Base-by-base conservation (phyloP, 1,284 basidiomycete species). In the Phylloboletellus chloephorus region DNA sequence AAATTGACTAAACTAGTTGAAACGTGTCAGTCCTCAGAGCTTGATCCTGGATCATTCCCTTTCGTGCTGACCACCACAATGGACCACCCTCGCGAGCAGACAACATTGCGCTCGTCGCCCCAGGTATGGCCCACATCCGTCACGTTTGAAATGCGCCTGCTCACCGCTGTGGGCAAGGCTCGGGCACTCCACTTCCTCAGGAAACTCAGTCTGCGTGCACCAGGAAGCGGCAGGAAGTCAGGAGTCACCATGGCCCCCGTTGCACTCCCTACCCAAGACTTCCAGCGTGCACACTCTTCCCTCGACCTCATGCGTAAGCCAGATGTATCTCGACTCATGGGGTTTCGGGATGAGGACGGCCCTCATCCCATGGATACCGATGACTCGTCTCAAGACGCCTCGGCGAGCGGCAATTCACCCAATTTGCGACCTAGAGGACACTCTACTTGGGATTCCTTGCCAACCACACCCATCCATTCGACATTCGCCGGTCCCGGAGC, bases 241-340 rank as follows among this genome's bases (percentile, higher is more conserved):
- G 51, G 57, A 45, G 52, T 58, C 43, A 21, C 47, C 33, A 39
- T 49, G 43, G 46, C 50, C 13, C 34, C 56, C 30, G 43, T 52
- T 32, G 8, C 44, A 12, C 33, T 49, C 17, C 44, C 50, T 16
- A 31, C 49, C 21, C 48, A 57, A 20, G 38, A 47, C 46, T 51
- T 46, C 32, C 56, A 52, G 13, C 60, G 54, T 24, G 48, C 55
- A 19, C 61, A 53, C 31, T 63, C 63, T 13, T 64, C 64, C 20
- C 49, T 61, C 39, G 63, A 65, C 42, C 31, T 61, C 29, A 46
- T 51, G 46, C 58, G 47, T 39, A 74, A 73, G 51, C 70, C 72
- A 7, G 72, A 63, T 54, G 64, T 73, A 58, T 69, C 71, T 23
- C 69, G 65, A 1, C 50, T 65, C 46, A 58, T 71, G 30, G 59